A percentile compares a stretch with the other conserved stretches of the same genome.
Evolutionary conservation across 805 yeast species (phyloP).

Genomic region (Myxozyma neotropica): DNA sequence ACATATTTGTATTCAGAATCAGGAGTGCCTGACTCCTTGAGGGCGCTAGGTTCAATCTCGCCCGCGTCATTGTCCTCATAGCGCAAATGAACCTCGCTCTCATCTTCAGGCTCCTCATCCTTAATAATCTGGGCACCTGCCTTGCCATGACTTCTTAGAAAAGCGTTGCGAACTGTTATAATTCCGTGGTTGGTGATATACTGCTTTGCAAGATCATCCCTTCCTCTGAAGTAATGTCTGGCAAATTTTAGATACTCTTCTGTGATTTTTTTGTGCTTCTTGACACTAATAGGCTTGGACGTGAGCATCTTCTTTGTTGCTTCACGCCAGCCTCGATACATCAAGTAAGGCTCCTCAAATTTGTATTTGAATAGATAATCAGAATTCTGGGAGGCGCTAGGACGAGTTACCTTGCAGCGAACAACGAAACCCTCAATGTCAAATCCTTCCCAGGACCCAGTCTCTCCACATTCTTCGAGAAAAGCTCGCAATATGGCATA

Average conservation of each 20-base stretch:
- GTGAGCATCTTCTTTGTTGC: constrained; percentile 64
- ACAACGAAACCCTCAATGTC: constrained; percentile 95
- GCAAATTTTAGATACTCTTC: constrained; percentile 71
- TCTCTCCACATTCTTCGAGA: constrained; percentile 57
- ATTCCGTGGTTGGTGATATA: constrained; percentile 68
- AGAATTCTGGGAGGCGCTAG: neutral
- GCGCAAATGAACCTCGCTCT: constrained; percentile 15
- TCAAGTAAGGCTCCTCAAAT: constrained; percentile 90
- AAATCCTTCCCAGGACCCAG: constrained; percentile 68
- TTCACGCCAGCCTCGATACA: constrained; percentile 90
- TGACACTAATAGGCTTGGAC: constrained; percentile 43
- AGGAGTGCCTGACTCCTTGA: constrained; percentile 4
- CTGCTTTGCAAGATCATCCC: constrained; percentile 51
- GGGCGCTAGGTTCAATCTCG: neutral
- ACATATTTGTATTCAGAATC: constrained; percentile 54
- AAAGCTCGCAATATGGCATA: constrained; percentile 52
- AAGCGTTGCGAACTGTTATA: constrained; percentile 68
- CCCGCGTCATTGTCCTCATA: constrained; percentile 20
- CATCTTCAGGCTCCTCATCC: constrained; percentile 43
- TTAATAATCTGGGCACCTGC: constrained; percentile 57
- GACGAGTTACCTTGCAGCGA: constrained; percentile 52
- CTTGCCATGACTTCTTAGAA: constrained; percentile 56
- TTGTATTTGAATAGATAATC: constrained; percentile 86
- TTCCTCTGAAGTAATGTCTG: constrained; percentile 53
- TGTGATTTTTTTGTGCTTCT: constrained; percentile 62